A percentile compares a stretch with the other conserved stretches of the same genome.
Conservation (phyloP, 1,284 basidiomycete species). For the Inonotus hispidus region DNA sequence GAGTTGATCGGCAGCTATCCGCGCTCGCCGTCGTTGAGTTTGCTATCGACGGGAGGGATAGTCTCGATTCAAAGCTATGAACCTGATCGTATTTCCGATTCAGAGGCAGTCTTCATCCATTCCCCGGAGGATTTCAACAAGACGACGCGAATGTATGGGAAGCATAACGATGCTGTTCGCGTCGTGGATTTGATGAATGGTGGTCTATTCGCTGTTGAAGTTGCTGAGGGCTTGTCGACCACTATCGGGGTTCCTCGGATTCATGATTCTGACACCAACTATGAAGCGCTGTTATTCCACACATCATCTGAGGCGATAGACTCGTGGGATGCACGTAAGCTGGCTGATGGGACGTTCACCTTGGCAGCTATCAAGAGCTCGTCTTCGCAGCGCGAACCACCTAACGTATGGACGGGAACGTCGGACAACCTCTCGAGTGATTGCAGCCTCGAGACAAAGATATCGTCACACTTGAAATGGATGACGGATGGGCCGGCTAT, state of each 20-base stretch:
- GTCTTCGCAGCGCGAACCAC: slow-evolving; percentile 11
- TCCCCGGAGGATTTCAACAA: background rate
- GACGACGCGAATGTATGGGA: slow-evolving; percentile 14
- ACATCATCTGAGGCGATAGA: background rate
- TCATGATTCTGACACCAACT: background rate
- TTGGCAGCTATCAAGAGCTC: slow-evolving; percentile 19
- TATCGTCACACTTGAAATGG: slow-evolving; percentile 22
- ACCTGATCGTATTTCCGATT: slow-evolving; percentile 10
- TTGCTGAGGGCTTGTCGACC: slow-evolving; percentile 17
- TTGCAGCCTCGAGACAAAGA: slow-evolving; percentile 12
- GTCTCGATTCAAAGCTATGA: slow-evolving; percentile 13
- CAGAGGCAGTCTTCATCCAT: slow-evolving; percentile 8
- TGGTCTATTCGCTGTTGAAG: slow-evolving; percentile 17
- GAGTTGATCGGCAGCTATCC: background rate
- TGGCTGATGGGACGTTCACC: slow-evolving; percentile 12
- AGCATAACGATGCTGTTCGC: slow-evolving; percentile 13
- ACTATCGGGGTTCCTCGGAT: background rate
- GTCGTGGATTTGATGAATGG: slow-evolving; percentile 15
- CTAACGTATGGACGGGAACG: slow-evolving; percentile 20
- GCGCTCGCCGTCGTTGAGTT: background rate
- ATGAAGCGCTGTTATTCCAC: slow-evolving; percentile 1
- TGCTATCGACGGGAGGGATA: background rate
- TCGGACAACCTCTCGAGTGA: background rate
- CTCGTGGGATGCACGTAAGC: slow-evolving; percentile 16
- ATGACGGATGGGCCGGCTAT: background rate